Percentiles rank a stretch among this genome's conserved stretches.
Evolutionary conservation across 148 eudicot species (phyloP).

Genomic region (Hydrangea macrophylla): DNA sequence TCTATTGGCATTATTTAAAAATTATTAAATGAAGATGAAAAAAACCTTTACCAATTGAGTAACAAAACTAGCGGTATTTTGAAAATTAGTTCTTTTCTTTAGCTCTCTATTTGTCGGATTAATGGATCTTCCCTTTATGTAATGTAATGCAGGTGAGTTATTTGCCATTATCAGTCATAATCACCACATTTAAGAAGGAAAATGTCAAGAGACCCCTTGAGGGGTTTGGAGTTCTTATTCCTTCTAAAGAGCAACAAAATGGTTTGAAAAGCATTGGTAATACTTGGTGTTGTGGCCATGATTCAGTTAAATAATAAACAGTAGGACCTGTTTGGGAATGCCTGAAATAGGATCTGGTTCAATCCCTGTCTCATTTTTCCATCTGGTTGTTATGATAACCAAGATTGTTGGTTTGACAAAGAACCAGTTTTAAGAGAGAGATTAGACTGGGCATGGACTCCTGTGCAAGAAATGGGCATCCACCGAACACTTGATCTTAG

Average conservation of each 20-base stretch:
- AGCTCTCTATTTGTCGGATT: constrained; percentile 8
- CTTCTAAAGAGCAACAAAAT: constrained; percentile 79
- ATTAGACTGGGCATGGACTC: too few species aligned
- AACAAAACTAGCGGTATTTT: not conserved
- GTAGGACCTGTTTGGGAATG: too few species aligned
- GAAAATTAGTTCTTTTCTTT: not conserved
- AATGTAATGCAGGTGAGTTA: constrained; percentile 60
- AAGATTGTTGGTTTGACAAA: too few species aligned
- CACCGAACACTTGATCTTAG: too few species aligned
- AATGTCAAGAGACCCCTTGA: constrained; percentile 80
- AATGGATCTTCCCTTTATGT: constrained; percentile 8
- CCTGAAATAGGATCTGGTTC: too few species aligned
- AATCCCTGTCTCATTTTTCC: too few species aligned
- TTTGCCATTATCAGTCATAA: constrained; percentile 77
- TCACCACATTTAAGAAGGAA: constrained; percentile 79
- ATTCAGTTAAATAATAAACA: not conserved
- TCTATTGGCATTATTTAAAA: not conserved
- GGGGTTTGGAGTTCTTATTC: constrained; percentile 97
- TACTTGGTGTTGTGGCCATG: constrained; percentile 9
- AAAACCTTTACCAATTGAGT: not conserved
- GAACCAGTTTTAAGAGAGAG: too few species aligned
- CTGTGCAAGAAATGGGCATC: too few species aligned
- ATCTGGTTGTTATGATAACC: too few species aligned
- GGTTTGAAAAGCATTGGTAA: constrained; percentile 91
- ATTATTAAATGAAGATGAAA: not conserved